Percentiles rank a stretch among this genome's conserved stretches.
phyloP scores from a whole-genome alignment of 164 flowering plant genomes.

The Sextonia rubra region DNA sequence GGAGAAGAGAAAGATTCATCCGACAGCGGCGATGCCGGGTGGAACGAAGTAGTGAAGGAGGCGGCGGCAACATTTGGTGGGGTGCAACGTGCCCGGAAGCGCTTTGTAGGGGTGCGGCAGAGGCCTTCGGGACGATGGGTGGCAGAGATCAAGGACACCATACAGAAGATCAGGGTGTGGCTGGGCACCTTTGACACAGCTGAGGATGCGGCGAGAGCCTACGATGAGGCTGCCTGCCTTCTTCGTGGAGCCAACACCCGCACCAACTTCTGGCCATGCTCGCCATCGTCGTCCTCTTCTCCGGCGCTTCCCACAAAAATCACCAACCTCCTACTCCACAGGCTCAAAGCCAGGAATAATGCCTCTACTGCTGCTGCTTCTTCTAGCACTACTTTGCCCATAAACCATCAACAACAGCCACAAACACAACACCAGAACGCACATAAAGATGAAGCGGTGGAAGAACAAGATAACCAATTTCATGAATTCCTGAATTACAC shows the following conservation, averaged over 20 bases:
- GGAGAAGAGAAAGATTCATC: slow-evolving; percentile 9
- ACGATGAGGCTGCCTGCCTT: slow-evolving; percentile 50
- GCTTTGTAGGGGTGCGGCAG: slow-evolving; percentile 47
- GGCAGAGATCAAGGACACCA: slow-evolving; percentile 43
- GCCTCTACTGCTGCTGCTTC: slow-evolving; percentile 2
- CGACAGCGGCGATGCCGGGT: slow-evolving; percentile 7
- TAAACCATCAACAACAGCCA: slow-evolving; percentile 11
- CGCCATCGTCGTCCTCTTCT: slow-evolving; percentile 20
- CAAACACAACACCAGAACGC: background rate
- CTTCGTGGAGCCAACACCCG: slow-evolving; percentile 47
- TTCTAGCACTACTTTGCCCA: background rate
- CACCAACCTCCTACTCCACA: slow-evolving; percentile 34
- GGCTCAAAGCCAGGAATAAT: slow-evolving; percentile 41
- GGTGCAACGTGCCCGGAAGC: slow-evolving; percentile 26
- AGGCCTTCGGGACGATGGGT: slow-evolving; percentile 54
- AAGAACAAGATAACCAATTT: slow-evolving; percentile 12
- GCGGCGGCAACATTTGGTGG: slow-evolving; percentile 13
- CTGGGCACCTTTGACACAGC: slow-evolving; percentile 47
- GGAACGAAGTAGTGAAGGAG: slow-evolving; percentile 27
- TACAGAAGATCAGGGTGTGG: slow-evolving; percentile 51
- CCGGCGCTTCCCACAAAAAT: slow-evolving; percentile 44
- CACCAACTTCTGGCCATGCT: slow-evolving; percentile 43
- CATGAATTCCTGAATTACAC: slow-evolving; percentile 12
- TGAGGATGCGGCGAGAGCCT: slow-evolving; percentile 51
- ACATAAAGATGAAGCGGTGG: background rate